phyloP scores from a whole-genome alignment of 2,329 filamentous ascomycete species.

The Aspergillus eucalypticola region DNA sequence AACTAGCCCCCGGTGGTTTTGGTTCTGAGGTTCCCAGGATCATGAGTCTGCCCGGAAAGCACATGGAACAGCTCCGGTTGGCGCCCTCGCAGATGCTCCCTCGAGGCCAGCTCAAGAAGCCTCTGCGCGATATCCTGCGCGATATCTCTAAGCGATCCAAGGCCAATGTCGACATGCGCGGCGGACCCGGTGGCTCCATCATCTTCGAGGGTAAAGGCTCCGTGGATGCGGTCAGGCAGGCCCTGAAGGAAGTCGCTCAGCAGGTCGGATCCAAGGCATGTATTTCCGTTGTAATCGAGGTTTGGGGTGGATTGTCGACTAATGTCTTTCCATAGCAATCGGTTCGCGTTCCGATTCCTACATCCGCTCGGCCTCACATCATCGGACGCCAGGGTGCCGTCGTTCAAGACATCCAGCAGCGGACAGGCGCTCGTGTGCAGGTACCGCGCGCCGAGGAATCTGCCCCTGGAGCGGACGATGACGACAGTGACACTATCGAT shows the following conservation, averaged over 20 bases:
- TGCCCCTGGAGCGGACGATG: constrained; percentile 68
- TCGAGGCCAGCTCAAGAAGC: constrained; percentile 76
- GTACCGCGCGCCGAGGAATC: constrained; percentile 77
- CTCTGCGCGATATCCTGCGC: constrained; percentile 79
- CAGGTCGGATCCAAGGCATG: constrained; percentile 83
- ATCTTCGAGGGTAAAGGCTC: constrained; percentile 85
- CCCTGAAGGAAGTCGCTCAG: constrained; percentile 83
- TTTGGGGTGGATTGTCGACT: constrained; percentile 5
- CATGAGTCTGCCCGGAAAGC: constrained; percentile 78
- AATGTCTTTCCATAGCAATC: constrained; percentile 52
- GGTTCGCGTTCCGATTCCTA: constrained; percentile 76
- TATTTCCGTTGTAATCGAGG: constrained; percentile 11
- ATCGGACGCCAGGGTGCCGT: constrained; percentile 89
- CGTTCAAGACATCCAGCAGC: constrained; percentile 86
- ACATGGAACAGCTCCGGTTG: constrained; percentile 73
- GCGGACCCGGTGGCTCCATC: constrained; percentile 69
- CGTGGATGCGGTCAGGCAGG: constrained; percentile 79
- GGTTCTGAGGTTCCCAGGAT: constrained; percentile 51
- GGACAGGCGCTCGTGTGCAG: constrained; percentile 86
- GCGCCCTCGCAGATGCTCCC: constrained; percentile 75
- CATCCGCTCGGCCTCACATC: constrained; percentile 81
- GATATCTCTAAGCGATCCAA: constrained; percentile 92
- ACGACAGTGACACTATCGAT: constrained; percentile 75
- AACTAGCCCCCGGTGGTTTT: constrained; percentile 28
- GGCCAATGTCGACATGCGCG: constrained; percentile 76